Evolutionary conservation across 1,284 basidiomycete genomes (phyloP).

Genomic region (Agroathelia rolfsii): DNA sequence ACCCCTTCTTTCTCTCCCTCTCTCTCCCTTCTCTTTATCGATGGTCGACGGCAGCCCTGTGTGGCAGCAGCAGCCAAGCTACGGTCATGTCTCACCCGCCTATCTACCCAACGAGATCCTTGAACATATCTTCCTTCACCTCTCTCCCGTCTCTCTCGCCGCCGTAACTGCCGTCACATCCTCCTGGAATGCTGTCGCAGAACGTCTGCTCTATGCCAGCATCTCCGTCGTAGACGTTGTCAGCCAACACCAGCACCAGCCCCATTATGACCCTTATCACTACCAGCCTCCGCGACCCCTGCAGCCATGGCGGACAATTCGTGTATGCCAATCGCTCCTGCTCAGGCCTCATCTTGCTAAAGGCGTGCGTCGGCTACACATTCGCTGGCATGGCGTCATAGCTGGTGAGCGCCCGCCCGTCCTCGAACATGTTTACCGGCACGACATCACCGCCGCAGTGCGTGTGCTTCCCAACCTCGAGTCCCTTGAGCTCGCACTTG

Average conservation of each 20-base stretch:
- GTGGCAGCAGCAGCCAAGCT: too few species aligned
- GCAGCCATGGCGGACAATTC: constrained; percentile 32
- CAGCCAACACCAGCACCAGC: too few species aligned
- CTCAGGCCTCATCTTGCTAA: constrained; percentile 34
- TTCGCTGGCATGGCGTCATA: constrained; percentile 47
- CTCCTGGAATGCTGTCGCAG: constrained; percentile 44
- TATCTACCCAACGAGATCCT: constrained; percentile 52
- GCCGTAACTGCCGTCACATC: constrained; percentile 34
- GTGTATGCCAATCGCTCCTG: constrained; percentile 44
- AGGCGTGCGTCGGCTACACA: constrained; percentile 32
- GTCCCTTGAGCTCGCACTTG: constrained; percentile 46
- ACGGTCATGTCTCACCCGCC: too few species aligned
- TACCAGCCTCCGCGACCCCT: too few species aligned
- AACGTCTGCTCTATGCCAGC: constrained; percentile 46
- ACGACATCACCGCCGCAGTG: background rate
- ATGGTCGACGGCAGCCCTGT: too few species aligned
- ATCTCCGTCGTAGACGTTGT: constrained; percentile 36
- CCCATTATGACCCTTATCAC: too few species aligned
- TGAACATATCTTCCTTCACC: constrained; percentile 34
- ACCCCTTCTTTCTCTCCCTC: too few species aligned
- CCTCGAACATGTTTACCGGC: too few species aligned
- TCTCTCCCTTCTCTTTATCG: too few species aligned
- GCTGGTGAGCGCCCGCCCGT: too few species aligned
- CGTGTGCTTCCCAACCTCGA: constrained; percentile 26
- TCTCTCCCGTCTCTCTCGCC: constrained; percentile 31